Evolutionary conservation across 768 basidiomycete species (phyloP).

Genomic region (Tricholoma matsutake): DNA sequence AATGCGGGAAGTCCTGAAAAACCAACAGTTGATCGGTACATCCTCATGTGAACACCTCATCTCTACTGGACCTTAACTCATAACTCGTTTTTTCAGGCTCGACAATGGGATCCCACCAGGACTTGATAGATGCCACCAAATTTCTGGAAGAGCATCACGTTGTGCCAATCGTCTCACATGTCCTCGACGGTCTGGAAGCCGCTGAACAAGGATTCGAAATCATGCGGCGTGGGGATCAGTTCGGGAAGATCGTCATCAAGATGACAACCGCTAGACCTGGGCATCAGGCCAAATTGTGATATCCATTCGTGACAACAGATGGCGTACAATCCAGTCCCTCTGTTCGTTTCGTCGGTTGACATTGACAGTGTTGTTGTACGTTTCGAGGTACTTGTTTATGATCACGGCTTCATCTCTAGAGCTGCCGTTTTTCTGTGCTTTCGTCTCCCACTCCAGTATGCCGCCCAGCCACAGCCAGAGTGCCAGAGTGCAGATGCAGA

Average conservation of each 20-base stretch:
- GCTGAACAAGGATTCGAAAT: slow-evolving; percentile 71
- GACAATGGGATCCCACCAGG: slow-evolving; percentile 79
- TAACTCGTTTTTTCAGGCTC: slow-evolving; percentile 48
- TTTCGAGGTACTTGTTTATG: too few species aligned
- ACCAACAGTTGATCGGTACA: slow-evolving; percentile 71
- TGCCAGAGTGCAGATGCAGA: too few species aligned
- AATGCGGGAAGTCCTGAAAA: slow-evolving; percentile 76
- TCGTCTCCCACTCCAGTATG: too few species aligned
- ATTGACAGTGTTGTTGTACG: too few species aligned
- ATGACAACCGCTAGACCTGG: slow-evolving; percentile 21
- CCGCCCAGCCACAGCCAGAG: too few species aligned
- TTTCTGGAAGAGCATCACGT: slow-evolving; percentile 69
- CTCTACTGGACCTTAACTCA: neutral
- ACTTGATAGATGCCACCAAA: slow-evolving; percentile 66
- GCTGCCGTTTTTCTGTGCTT: too few species aligned
- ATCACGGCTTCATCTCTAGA: too few species aligned
- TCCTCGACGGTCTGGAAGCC: slow-evolving; percentile 60
- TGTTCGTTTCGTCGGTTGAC: neutral
- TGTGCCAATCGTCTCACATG: slow-evolving; percentile 65
- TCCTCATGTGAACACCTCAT: slow-evolving; percentile 1
- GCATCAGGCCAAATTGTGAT: neutral
- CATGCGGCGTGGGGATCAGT: slow-evolving; percentile 61
- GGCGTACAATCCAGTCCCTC: neutral
- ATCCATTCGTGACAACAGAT: neutral
- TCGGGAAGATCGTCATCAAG: slow-evolving; percentile 73